These are phyloP conservation scores for Novymonas esmeraldas DNA, from an alignment of 208 protist species.

Conservation along the genomic window DNA sequence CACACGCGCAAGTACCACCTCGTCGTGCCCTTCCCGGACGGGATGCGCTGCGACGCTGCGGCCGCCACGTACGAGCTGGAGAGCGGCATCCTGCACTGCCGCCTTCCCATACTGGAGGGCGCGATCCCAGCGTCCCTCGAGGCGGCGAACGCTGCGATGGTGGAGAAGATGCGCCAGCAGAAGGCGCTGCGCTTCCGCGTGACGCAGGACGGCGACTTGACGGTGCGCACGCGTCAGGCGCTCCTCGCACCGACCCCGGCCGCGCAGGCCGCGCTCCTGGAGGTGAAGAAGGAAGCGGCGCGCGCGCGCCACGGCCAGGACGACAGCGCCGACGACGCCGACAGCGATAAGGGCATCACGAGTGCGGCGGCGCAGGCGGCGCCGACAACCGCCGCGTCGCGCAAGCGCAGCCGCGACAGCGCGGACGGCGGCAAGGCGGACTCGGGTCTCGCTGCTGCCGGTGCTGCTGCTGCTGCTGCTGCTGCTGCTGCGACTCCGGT, in stretches of 20 bases:
- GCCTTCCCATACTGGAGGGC: slow-evolving; percentile 69
- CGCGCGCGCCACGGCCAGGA: background rate
- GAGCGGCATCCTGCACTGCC: slow-evolving; percentile 65
- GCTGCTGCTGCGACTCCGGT: slow-evolving; percentile 7
- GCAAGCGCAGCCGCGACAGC: slow-evolving; percentile 2
- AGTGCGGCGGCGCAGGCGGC: background rate
- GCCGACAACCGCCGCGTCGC: background rate
- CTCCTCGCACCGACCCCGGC: slow-evolving; percentile 50
- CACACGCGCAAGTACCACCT: slow-evolving; percentile 88
- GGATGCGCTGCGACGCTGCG: slow-evolving; percentile 53
- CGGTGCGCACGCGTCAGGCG: slow-evolving; percentile 72
- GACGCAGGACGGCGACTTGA: slow-evolving; percentile 70
- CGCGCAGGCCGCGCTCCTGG: slow-evolving; percentile 23
- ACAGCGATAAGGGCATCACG: background rate
- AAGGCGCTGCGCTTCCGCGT: slow-evolving; percentile 77
- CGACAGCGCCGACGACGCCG: background rate
- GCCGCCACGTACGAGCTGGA: slow-evolving; percentile 60
- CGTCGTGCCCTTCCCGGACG: slow-evolving; percentile 69
- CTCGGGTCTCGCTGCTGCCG: background rate
- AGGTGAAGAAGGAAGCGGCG: slow-evolving; percentile 25
- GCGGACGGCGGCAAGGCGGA: background rate
- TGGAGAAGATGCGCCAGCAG: slow-evolving; percentile 61
- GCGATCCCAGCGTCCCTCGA: slow-evolving; percentile 50
- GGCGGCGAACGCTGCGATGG: slow-evolving; percentile 51
- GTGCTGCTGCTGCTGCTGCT: background rate